Base-by-base conservation (phyloP, 352 stramenopile species). In the Peronosclerospora sorghi region DNA sequence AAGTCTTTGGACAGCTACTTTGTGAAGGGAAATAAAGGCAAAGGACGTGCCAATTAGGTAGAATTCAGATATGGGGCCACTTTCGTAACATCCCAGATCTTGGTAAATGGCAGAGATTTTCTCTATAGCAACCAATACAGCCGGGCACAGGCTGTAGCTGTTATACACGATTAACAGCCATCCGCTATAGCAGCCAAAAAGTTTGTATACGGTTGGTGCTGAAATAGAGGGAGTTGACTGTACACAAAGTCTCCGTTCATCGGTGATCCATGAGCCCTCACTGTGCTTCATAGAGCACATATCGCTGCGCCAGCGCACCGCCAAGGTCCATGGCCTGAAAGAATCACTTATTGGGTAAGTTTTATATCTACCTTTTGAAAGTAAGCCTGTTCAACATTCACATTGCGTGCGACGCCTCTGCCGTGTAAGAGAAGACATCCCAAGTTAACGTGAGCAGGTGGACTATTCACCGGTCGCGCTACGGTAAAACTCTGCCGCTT, bases 371-470 rank as follows among this genome's bases (percentile, higher is more conserved):
- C 66, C 59, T 77, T 61, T 10, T 60, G 59, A 37, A 85, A 86
- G 49, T 88, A 70, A 1, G 52, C 55, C n/a, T 81, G 63, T 2
- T 73, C 79, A 15, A 70, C 61, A 12, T 76, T 63, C 0, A 52
- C 20, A 44, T 86, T 78, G 21, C 70, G 70, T 20, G 52, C 18
- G 7, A 87, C 72, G 36, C 75, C 75, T 51, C 84, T 85, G 36
- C 78, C 73, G 17, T 72, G 38, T 0, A 60, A 62, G 1, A 88
- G 52, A 15, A 90, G 52, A 28, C 72, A 85, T 5, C 70, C 78
- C 14, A 86, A 62, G 40, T 90, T 90, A 46, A 90, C 88, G 47
- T 90, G 73, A 4, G 71, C 73, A 43, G 55, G 27, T 29, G 3
- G 35, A 28, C 6, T 73, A 8, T 59, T 47, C 14, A 68, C 46